Evolutionary conservation across 495 filamentous ascomycete genomes (phyloP), one percentile per base, ranked within the genome.

Genomic region (Penicillium bialowiezense): DNA sequence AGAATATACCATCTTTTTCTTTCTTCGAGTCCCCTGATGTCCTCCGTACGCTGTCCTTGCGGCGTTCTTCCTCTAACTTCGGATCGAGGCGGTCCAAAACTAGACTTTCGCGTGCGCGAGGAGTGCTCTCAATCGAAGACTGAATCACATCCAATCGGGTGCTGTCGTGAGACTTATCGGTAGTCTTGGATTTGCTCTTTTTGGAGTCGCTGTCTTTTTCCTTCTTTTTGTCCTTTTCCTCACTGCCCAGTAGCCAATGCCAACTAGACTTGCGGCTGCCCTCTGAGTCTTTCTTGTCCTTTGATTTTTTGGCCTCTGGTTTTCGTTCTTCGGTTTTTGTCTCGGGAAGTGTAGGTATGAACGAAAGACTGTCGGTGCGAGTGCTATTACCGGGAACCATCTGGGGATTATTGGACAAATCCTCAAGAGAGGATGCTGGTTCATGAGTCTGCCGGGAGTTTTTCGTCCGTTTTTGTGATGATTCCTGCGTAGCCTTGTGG

Each of bases 1-100:
- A 89, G 59, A 98, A 91, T 19, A 96, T 68, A 3, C 88, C 86
- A 28, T 88, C 86, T 59, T 90, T 95, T 52, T 96, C 92, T 60
- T 95, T 96, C 70, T 95, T 96, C 12, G 75, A 72, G 8, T 96
- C 91, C 17, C 72, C 69, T 17, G 82, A 81, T 12, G 83, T 78
- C 60, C 89, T 89, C 18, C 88, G 81, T 35, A 67, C 78, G 56
- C 79, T 83, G 55, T 95, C 90, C 65, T 91, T 97, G 69, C 83
- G 89, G 31, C 85, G 76, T 54, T 95, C 92, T 52, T 95, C 89
- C 49, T 90, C 83, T 13, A 93, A 69, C 55, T 84, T 86, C 26
- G 71, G 71, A 47, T 90, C 87, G 26, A 89, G 65, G n/a, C 91
- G 83, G 55, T 96, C 90, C 10, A 95, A 65, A 7, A 90, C 74